These are phyloP conservation scores for Phytophthora ramorum DNA, from an alignment of 352 stramenopile genomes.

Conservation along the genomic window DNA sequence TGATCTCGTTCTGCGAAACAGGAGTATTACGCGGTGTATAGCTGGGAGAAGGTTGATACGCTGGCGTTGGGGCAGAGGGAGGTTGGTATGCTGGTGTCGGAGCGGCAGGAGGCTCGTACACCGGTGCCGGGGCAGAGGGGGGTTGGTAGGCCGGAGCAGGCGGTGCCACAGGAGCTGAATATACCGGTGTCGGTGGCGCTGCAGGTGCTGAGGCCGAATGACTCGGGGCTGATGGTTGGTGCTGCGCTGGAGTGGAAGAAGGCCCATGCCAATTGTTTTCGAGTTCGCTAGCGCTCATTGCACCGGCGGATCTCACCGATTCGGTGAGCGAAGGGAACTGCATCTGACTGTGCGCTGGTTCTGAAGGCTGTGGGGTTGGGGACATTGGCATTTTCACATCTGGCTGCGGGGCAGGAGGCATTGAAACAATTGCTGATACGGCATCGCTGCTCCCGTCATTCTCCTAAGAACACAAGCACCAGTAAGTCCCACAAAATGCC, in stretches of 20 bases:
- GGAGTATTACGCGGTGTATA: conserved; percentile 38
- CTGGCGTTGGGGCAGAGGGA: conserved; percentile 18
- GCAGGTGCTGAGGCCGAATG: conserved; percentile 22
- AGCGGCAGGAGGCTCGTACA: conserved; percentile 12
- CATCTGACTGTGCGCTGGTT: conserved; percentile 7
- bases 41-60: conserved; percentile 27
- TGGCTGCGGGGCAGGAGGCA: conserved; percentile 13
- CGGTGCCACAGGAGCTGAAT: conserved; percentile 20
- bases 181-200: conserved; percentile 6
- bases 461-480: conserved; percentile 9
- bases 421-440: conserved; percentile 1
- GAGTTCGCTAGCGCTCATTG: conserved; percentile 38
- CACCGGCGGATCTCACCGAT: conserved; percentile 45
- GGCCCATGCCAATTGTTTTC: conserved; percentile 30
- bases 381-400: conserved; percentile 7
- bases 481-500: conserved; percentile 1
- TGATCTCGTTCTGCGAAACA: conserved; percentile 75
- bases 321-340: conserved; percentile 66
- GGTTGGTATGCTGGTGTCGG: conserved; percentile 22
- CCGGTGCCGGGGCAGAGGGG: conserved; percentile 12
- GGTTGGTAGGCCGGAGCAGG: conserved; percentile 27
- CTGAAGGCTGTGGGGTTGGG: conserved; percentile 7
- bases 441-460: conserved; percentile 25
- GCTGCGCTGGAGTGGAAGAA: conserved; percentile 7
- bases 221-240: conserved; percentile 14